phyloP scores from a whole-genome alignment of 352 stramenopile genomes.

The Phytophthora kernoviae region DNA sequence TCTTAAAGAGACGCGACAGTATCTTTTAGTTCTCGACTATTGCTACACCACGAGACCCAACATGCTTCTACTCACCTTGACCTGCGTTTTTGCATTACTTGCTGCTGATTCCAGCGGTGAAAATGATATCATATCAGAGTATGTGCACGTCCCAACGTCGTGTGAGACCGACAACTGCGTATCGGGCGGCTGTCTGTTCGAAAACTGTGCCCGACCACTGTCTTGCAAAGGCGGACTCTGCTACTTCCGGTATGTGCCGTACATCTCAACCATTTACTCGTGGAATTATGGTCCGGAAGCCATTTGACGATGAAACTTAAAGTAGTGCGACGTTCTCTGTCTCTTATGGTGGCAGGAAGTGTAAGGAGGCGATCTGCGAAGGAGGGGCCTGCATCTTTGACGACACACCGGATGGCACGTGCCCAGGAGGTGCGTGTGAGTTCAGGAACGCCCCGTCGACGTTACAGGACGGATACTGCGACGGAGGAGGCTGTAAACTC shows the following conservation, averaged over 20 bases:
- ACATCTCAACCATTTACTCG: no score
- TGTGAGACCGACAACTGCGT: slow-evolving; percentile 45
- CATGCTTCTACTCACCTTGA: slow-evolving; percentile 7
- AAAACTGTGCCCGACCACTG: slow-evolving; percentile 47
- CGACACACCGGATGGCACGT: slow-evolving; percentile 33
- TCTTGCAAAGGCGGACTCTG: slow-evolving; percentile 59
- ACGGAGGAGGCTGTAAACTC: slow-evolving; percentile 53
- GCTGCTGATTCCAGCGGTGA: neutral
- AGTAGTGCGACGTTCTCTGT: slow-evolving; percentile 39
- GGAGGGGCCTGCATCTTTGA: slow-evolving; percentile 67
- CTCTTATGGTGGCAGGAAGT: slow-evolving; percentile 37
- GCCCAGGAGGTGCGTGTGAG: slow-evolving; percentile 55
- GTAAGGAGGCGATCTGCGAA: slow-evolving; percentile 50
- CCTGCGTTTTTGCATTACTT: slow-evolving; percentile 4
- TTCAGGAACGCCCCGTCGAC: slow-evolving; percentile 53
- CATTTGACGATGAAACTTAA: slow-evolving; percentile 21
- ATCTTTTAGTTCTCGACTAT: slow-evolving; percentile 6
- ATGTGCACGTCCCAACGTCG: slow-evolving; percentile 39
- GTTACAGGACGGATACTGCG: slow-evolving; percentile 59
- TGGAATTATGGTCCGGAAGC: neutral
- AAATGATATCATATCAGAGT: slow-evolving; percentile 35
- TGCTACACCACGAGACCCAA: slow-evolving; percentile 15
- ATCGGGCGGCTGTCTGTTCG: slow-evolving; percentile 56
- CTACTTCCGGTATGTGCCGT: slow-evolving; percentile 51
- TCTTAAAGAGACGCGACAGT: slow-evolving; percentile 12